Evolutionary conservation across 345 rosid genomes (phyloP).

Genomic region (Sisymbrium irio): DNA sequence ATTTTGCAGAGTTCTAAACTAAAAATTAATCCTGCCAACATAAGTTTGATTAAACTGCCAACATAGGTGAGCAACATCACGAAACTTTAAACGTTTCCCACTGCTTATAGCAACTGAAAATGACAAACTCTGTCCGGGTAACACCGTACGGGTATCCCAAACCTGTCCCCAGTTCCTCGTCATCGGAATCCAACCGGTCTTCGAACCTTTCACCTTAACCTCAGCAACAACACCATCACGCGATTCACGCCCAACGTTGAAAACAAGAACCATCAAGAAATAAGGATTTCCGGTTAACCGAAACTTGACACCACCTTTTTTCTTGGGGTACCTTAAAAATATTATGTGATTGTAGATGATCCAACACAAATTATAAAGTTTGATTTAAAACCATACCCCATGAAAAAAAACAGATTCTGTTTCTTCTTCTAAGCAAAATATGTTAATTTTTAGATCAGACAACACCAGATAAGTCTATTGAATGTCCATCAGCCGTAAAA

Average conservation of each 20-base stretch:
- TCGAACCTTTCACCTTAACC: constrained; percentile 15
- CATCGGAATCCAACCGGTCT: constrained; percentile 16
- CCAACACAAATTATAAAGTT: background rate
- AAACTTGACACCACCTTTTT: constrained; percentile 21
- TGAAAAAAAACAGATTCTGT: background rate
- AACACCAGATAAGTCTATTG: too few relatives aligned
- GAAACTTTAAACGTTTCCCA: constrained; percentile 4
- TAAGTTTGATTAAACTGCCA: constrained; percentile 23
- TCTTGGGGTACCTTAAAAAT: too few relatives aligned
- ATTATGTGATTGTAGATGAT: too few relatives aligned
- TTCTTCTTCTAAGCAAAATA: background rate
- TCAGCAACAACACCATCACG: constrained; percentile 7
- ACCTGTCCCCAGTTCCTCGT: constrained; percentile 12
- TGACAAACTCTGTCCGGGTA: constrained; percentile 13
- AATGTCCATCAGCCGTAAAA: too few relatives aligned
- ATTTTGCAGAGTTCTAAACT: background rate
- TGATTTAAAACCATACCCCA: background rate
- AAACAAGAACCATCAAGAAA: constrained; percentile 20
- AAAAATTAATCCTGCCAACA: constrained; percentile 15
- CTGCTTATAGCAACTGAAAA: background rate
- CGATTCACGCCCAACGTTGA: constrained; percentile 19
- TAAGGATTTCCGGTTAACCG: constrained; percentile 14
- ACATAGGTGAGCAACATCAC: background rate
- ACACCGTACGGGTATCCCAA: constrained; percentile 8
- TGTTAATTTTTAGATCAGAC: background rate